These are phyloP conservation scores for Orbilia oligospora DNA, from an alignment of 2,329 filamentous ascomycete species.

Conservation along the genomic window DNA sequence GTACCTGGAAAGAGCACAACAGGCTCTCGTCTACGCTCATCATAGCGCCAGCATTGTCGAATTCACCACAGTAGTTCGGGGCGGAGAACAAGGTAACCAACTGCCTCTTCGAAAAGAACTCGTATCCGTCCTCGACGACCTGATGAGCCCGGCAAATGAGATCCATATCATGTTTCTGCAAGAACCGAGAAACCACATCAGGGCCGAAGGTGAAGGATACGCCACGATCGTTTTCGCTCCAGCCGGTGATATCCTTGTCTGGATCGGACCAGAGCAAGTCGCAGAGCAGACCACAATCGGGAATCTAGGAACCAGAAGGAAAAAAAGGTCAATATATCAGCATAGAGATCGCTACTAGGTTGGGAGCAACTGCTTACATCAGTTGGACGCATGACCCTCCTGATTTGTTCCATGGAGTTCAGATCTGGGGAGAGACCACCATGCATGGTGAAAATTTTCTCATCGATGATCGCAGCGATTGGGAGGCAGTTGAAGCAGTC, in stretches of 20 bases:
- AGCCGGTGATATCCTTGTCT: slow-evolving; percentile 98
- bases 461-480: slow-evolving; percentile 98
- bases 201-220: slow-evolving; percentile 99
- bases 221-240: slow-evolving; percentile 98
- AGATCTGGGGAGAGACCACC: slow-evolving; percentile 96
- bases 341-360: slow-evolving; percentile 61
- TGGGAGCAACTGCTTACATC: slow-evolving; percentile 78
- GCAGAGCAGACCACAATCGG: slow-evolving; percentile 96
- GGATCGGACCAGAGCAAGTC: slow-evolving; percentile 99
- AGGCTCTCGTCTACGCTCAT: slow-evolving; percentile 99
- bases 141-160: slow-evolving; percentile 98
- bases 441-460: slow-evolving; percentile 99
- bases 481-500: slow-evolving; percentile 99
- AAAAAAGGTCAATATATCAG: slow-evolving; percentile 51
- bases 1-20: slow-evolving; percentile 97
- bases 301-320: slow-evolving; percentile 76
- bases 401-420: slow-evolving; percentile 99
- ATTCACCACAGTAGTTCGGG: slow-evolving; percentile 99
- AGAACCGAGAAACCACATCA: slow-evolving; percentile 95
- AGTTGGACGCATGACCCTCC: slow-evolving; percentile 97
- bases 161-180: slow-evolving; percentile 99
- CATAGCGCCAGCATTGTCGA: slow-evolving; percentile 99
- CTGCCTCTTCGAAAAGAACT: slow-evolving; percentile 99
- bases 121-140: slow-evolving; percentile 98
- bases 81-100: slow-evolving; percentile 97